A percentile compares a stretch with the other conserved stretches of the same genome.
Conservation (phyloP, 1,284 basidiomycete genomes). For the Puccinia triticina region DNA sequence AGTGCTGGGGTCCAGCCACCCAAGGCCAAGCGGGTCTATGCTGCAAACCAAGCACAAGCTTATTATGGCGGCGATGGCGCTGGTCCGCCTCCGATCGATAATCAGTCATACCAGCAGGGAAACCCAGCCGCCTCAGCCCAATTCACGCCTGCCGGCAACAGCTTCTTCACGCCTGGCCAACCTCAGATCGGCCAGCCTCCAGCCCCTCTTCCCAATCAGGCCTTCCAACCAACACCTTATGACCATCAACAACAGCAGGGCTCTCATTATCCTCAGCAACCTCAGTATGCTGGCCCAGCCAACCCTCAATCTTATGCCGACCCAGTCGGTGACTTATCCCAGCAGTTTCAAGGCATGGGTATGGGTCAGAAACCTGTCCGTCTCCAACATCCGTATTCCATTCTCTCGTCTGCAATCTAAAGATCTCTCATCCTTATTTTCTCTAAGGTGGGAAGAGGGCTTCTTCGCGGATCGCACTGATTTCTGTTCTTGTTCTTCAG, state of each 20-base stretch:
- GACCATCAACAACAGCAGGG: slow-evolving; percentile 21
- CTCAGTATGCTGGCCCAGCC: slow-evolving; percentile 14
- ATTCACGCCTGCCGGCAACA: slow-evolving; percentile 26
- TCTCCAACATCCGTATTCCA: slow-evolving; percentile 7
- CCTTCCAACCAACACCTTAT: slow-evolving; percentile 29
- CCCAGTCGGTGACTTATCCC: slow-evolving; percentile 33
- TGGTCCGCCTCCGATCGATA: slow-evolving; percentile 8
- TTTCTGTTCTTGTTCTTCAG: slow-evolving; percentile 12
- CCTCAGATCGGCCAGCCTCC: slow-evolving; percentile 31
- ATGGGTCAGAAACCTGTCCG: slow-evolving; percentile 46
- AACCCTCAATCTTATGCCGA: slow-evolving; percentile 29
- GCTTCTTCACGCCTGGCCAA: slow-evolving; percentile 43
- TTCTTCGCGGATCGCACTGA: neutral
- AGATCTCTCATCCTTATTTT: neutral
- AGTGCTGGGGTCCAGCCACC: slow-evolving; percentile 23
- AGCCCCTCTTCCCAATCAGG: slow-evolving; percentile 27
- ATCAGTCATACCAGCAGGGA: slow-evolving; percentile 25
- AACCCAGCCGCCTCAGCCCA: neutral
- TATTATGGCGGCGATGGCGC: slow-evolving; percentile 40
- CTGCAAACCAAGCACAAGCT: slow-evolving; percentile 49
- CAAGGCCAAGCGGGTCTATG: slow-evolving; percentile 42
- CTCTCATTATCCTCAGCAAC: slow-evolving; percentile 16
- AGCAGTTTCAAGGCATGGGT: slow-evolving; percentile 48
- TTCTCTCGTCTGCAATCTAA: neutral
- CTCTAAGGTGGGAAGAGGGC: neutral